Evolutionary conservation across 202 grass and related monocot species (phyloP).

Genomic region (Brachypodium distachyon): DNA sequence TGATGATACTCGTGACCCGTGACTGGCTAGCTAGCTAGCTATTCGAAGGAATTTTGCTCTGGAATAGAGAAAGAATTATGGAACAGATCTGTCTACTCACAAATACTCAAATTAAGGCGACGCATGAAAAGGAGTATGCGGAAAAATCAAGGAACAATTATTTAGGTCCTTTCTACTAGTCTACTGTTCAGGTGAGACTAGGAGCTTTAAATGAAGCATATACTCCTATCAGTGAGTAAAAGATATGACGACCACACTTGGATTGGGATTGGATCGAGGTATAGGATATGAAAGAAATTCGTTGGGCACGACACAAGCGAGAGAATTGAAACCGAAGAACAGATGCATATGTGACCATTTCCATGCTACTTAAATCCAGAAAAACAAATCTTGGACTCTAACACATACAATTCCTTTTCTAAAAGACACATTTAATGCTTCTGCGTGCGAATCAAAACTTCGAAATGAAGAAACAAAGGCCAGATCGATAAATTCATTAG

Average conservation of each 20-base stretch:
- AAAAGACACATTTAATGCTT: not conserved
- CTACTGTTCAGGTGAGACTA: conserved; percentile 26
- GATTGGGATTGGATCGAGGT: conserved; percentile 12
- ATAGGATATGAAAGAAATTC: conserved; percentile 9
- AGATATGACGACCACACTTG: conserved; percentile 5
- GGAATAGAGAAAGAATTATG: not conserved
- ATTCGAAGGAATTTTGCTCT: not conserved
- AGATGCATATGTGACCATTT: conserved; percentile 8
- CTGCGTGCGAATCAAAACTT: not conserved
- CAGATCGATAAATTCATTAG: not conserved
- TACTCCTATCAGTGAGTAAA: conserved; percentile 10
- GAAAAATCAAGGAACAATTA: not conserved
- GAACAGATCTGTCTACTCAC: not conserved
- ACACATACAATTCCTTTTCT: not conserved
- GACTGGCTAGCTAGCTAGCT: not conserved
- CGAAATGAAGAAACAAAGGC: conserved; percentile 3
- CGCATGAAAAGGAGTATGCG: not conserved
- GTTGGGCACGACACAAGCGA: not conserved
- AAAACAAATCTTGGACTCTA: conserved; percentile 1
- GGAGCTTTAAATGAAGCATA: conserved; percentile 33
- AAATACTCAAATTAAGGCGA: not conserved
- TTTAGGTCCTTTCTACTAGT: not conserved
- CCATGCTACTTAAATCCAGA: conserved; percentile 4
- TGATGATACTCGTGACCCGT: not conserved
- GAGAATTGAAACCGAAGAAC: conserved; percentile 5